These are phyloP conservation scores for Sugiyamaella grinbergsii DNA, from an alignment of 1,139 yeast species.

Conservation along the genomic window DNA sequence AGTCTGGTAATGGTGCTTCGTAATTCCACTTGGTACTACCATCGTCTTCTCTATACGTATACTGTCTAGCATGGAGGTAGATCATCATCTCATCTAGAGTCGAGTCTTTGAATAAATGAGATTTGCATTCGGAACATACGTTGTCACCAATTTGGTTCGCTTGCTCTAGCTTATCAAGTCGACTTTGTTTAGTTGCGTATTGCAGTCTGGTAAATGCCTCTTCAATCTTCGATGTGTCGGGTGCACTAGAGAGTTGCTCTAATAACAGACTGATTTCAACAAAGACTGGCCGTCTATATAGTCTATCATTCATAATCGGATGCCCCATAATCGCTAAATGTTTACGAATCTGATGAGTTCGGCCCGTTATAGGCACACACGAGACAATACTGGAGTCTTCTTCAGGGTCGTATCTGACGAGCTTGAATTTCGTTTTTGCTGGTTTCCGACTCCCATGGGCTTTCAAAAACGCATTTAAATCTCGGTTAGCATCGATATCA, in stretches of 20 bases:
- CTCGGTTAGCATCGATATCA: slow-evolving; percentile 74
- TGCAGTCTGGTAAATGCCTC: background rate
- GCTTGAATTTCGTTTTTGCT: slow-evolving; percentile 38
- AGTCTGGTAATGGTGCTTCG: slow-evolving; percentile 74
- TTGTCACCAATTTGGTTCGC: slow-evolving; percentile 48
- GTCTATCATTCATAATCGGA: slow-evolving; percentile 93
- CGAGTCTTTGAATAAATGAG: slow-evolving; percentile 83
- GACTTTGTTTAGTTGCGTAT: slow-evolving; percentile 3
- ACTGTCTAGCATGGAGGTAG: slow-evolving; percentile 86
- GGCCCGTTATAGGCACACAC: slow-evolving; percentile 83
- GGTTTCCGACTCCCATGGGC: slow-evolving; percentile 65
- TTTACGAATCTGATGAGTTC: slow-evolving; percentile 93
- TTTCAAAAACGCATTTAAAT: slow-evolving; percentile 47
- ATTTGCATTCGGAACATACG: slow-evolving; percentile 63
- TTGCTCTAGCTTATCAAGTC: slow-evolving; percentile 45
- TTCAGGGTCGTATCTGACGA: slow-evolving; percentile 35
- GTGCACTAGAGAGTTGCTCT: background rate
- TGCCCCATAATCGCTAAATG: slow-evolving; percentile 83
- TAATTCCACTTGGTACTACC: slow-evolving; percentile 61
- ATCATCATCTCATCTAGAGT: slow-evolving; percentile 76
- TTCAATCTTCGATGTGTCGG: background rate
- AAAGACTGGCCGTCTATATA: slow-evolving; percentile 63
- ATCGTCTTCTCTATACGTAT: slow-evolving; percentile 47
- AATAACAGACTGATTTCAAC: slow-evolving; percentile 56
- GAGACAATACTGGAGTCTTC: slow-evolving; percentile 60